These are phyloP conservation scores for Allodekkera sacchari DNA, from an alignment of 805 yeast genomes.

Conservation along the genomic window DNA sequence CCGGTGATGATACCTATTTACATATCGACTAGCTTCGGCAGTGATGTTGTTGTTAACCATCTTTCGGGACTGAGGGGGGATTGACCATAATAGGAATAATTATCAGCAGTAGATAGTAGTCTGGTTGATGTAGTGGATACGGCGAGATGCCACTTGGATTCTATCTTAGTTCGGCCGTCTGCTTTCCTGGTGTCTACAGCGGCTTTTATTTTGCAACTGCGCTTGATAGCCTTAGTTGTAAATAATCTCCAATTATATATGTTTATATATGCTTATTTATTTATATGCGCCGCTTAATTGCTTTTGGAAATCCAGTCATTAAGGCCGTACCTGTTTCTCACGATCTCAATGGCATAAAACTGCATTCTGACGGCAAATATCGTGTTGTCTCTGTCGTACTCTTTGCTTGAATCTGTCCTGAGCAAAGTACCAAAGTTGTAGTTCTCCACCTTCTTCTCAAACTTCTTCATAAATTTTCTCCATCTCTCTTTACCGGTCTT, in stretches of 20 bases:
- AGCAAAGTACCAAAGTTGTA: conserved; percentile 92
- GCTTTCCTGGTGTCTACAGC: not conserved
- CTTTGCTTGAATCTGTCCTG: conserved; percentile 62
- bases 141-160: not conserved
- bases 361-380: conserved; percentile 90
- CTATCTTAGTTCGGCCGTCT: not conserved
- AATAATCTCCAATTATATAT: not conserved
- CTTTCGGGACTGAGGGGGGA: conserved; percentile 17
- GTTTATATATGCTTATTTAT: not conserved
- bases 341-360: conserved; percentile 90
- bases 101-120: not conserved
- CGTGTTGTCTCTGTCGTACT: conserved; percentile 76
- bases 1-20: conserved; percentile 5
- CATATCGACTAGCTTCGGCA: conserved; percentile 18
- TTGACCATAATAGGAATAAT: not conserved
- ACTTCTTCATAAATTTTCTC: conserved; percentile 79
- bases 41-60: conserved; percentile 16
- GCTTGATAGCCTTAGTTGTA: not conserved
- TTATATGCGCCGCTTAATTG: no score
- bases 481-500: conserved; percentile 76
- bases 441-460: conserved; percentile 76
- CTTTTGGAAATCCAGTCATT: conserved; percentile 78
- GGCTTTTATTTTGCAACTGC: not conserved
- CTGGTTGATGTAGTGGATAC: not conserved
- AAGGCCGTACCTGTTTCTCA: conserved; percentile 81